Evolutionary conservation across 495 filamentous ascomycete species (phyloP).

Genomic region (Annulohypoxylon moriforme): DNA sequence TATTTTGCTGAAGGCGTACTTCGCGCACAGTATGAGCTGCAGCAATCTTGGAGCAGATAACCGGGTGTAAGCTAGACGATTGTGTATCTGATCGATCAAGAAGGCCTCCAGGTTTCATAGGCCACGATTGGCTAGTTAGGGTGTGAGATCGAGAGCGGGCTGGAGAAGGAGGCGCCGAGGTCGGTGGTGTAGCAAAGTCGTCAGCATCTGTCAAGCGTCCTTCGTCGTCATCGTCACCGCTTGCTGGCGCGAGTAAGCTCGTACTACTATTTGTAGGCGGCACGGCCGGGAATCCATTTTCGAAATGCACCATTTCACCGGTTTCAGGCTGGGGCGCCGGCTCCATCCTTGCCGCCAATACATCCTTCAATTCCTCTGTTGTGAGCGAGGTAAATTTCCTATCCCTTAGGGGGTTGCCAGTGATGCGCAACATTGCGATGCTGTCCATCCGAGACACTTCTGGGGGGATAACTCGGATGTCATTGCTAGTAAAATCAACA

Average conservation of each 20-base stretch:
- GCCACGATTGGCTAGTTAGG: constrained; percentile 62
- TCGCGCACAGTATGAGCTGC: constrained; percentile 59
- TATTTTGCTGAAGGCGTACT: constrained; percentile 80
- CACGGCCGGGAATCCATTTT: constrained; percentile 33
- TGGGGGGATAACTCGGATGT: constrained; percentile 78
- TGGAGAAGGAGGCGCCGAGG: constrained; percentile 60
- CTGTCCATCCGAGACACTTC: constrained; percentile 83
- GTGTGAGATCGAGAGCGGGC: constrained; percentile 56
- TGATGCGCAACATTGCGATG: constrained; percentile 76
- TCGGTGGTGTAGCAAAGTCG: constrained; percentile 68
- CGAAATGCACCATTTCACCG: constrained; percentile 42
- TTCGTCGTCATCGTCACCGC: constrained; percentile 51
- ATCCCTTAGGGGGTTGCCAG: constrained; percentile 88
- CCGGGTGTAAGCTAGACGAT: constrained; percentile 64
- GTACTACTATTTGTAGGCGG: not conserved
- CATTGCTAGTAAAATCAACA: constrained; percentile 85
- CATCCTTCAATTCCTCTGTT: constrained; percentile 83
- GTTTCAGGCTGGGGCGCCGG: constrained; percentile 54
- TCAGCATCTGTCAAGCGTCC: constrained; percentile 73
- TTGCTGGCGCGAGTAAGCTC: constrained; percentile 1
- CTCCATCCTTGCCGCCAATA: constrained; percentile 75
- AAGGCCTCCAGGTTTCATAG: constrained; percentile 74
- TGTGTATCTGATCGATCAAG: constrained; percentile 78
- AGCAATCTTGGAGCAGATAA: constrained; percentile 61
- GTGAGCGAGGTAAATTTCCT: constrained; percentile 83